Conservation (phyloP, 345 rosid genomes). For the Trapa bicornis region DNA sequence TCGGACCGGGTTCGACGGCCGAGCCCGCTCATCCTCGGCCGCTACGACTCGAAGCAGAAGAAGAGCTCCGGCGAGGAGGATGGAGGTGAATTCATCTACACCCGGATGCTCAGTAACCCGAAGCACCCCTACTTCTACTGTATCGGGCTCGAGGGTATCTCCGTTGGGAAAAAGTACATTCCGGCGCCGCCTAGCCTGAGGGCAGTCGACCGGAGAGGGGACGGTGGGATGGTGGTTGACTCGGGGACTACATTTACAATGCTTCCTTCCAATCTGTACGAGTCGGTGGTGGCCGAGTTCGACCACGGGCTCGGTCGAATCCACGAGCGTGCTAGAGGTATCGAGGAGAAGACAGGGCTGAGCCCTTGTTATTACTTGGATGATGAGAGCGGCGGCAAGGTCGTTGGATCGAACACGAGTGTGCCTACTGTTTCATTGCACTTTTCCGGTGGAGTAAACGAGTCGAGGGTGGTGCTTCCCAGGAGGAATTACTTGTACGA, state of each 20-base stretch:
- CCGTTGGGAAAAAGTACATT: conserved; percentile 56
- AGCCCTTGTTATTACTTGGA: conserved; percentile 58
- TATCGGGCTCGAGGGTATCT: conserved; percentile 70
- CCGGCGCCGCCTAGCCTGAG: conserved; percentile 49
- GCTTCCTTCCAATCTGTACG: conserved; percentile 62
- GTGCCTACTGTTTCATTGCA: conserved; percentile 48
- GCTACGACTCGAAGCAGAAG: conserved; percentile 39
- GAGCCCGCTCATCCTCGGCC: conserved; percentile 89
- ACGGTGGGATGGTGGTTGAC: conserved; percentile 85
- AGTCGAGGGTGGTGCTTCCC: conserved; percentile 49
- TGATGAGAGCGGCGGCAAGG: conserved; percentile 4
- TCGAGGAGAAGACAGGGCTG: conserved; percentile 61
- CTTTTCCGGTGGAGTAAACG: conserved; percentile 43
- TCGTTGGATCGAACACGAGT: conserved; percentile 9
- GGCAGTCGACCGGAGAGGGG: conserved; percentile 39
- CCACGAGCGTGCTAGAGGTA: conserved; percentile 40
- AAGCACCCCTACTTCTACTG: conserved; percentile 82
- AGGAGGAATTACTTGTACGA: conserved; percentile 70
- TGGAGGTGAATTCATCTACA: conserved; percentile 38
- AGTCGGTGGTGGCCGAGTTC: conserved; percentile 52
- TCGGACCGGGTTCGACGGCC: conserved; percentile 48
- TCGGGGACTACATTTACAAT: conserved; percentile 94
- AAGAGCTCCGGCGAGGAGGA: conserved; percentile 9
- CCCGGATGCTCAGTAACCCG: conserved; percentile 57
- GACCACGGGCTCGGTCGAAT: conserved; percentile 41